Evolutionary conservation across 352 stramenopile genomes (phyloP).

Genomic region (Globisporangium apiculatum): DNA sequence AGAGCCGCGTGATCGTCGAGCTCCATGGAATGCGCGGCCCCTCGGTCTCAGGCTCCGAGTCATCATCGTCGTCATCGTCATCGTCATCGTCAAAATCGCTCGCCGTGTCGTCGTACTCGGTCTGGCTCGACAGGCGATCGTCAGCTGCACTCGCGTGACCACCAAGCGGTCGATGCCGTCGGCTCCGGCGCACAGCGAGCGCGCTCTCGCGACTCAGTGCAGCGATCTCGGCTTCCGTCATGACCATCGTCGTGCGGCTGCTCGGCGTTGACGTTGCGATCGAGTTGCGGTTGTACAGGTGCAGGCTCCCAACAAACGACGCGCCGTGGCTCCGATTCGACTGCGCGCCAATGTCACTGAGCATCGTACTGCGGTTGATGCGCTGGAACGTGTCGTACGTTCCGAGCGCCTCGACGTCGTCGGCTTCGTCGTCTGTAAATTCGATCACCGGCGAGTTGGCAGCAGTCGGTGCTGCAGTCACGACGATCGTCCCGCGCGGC

Average conservation of each 20-base stretch:
- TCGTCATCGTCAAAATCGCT: slow-evolving; percentile 3
- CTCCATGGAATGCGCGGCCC: slow-evolving; percentile 36
- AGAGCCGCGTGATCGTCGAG: slow-evolving; percentile 32
- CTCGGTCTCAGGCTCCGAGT: slow-evolving; percentile 26
- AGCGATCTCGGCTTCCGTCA: slow-evolving; percentile 11
- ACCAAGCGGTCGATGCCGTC: neutral
- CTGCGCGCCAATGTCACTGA: slow-evolving; percentile 10
- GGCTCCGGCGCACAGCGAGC: neutral
- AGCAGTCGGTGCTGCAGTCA: neutral
- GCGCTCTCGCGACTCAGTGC: slow-evolving; percentile 5
- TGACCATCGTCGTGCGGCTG: slow-evolving; percentile 11
- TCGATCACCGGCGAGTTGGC: neutral
- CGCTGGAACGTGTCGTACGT: slow-evolving; percentile 17
- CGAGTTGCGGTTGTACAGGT: slow-evolving; percentile 17
- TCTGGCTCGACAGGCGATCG: slow-evolving; percentile 14
- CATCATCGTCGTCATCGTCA: slow-evolving; percentile 16
- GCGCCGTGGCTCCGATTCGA: slow-evolving; percentile 5
- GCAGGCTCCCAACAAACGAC: slow-evolving; percentile 15
- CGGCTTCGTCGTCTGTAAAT: slow-evolving; percentile 8
- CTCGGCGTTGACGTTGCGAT: slow-evolving; percentile 14
- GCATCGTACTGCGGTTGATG: slow-evolving; percentile 29
- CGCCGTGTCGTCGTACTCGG: slow-evolving; percentile 14
- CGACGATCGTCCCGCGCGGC: neutral
- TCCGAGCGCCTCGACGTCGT: slow-evolving; percentile 15
- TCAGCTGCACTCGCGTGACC: neutral